These are phyloP conservation scores for Diaporthe citriasiana DNA, from an alignment of 2,329 filamentous ascomycete species.

Conservation along the genomic window DNA sequence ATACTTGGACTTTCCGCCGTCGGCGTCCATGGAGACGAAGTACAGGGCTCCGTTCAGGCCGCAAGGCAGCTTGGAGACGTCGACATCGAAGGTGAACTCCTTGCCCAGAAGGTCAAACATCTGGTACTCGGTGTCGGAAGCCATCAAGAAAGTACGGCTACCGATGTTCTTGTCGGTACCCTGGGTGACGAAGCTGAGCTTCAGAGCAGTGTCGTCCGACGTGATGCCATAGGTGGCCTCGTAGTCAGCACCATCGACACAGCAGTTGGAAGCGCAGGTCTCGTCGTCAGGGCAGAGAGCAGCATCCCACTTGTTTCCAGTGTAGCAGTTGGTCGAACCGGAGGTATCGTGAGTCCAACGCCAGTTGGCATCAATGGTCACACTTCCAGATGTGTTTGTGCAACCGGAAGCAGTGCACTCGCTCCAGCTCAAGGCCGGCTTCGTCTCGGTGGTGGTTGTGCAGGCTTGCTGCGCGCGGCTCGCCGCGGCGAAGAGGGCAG, in stretches of 20 bases:
- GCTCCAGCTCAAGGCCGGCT: constrained; percentile 67
- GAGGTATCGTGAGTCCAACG: constrained; percentile 68
- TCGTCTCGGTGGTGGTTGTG: constrained; percentile 61
- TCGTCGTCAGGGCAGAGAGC: constrained; percentile 57
- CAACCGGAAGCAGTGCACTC: constrained; percentile 68
- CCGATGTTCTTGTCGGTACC: constrained; percentile 60
- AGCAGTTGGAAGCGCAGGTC: constrained; percentile 60
- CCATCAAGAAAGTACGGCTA: constrained; percentile 75
- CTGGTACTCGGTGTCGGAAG: constrained; percentile 72
- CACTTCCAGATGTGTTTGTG: constrained; percentile 61
- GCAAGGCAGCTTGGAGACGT: constrained; percentile 76
- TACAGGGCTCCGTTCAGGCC: constrained; percentile 81
- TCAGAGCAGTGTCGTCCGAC: constrained; percentile 58
- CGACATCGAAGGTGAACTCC: constrained; percentile 81
- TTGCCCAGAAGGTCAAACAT: constrained; percentile 75
- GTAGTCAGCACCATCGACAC: constrained; percentile 63
- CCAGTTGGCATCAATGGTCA: constrained; percentile 74
- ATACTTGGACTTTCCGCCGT: constrained; percentile 67
- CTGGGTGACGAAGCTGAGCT: constrained; percentile 66
- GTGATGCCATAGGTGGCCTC: constrained; percentile 63
- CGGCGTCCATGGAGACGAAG: constrained; percentile 72
- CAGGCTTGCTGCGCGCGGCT: constrained; percentile 65
- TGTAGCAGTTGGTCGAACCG: constrained; percentile 69
- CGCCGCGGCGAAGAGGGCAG: constrained; percentile 58
- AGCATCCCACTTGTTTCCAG: constrained; percentile 58